Percentiles rank a stretch among this genome's conserved stretches.
phyloP scores from a whole-genome alignment of 805 yeast species.

The Saccharomycopsis sp. region DNA sequence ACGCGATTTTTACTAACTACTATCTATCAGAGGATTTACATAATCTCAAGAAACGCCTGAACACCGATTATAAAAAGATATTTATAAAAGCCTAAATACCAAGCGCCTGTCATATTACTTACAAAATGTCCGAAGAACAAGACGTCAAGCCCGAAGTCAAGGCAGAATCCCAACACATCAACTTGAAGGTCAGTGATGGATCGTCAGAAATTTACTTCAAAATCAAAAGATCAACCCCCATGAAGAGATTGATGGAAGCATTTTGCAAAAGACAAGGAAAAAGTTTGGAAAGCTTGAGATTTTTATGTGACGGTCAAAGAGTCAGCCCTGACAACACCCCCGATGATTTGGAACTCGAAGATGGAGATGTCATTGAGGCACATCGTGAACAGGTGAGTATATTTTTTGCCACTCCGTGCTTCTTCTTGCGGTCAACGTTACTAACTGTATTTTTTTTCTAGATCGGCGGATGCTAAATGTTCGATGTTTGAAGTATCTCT shows the following conservation, averaged over 20 bases:
- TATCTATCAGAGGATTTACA: neutral
- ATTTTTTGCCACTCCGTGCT: neutral
- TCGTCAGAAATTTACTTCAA: constrained; percentile 92
- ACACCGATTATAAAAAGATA: too few relatives aligned
- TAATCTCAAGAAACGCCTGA: too few relatives aligned
- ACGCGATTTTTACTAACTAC: neutral
- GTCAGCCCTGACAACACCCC: constrained; percentile 87
- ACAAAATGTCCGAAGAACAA: constrained; percentile 21
- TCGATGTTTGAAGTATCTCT: too few relatives aligned
- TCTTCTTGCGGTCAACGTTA: neutral
- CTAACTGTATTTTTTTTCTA: neutral
- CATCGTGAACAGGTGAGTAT: constrained; percentile 86
- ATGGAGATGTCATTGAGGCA: constrained; percentile 94
- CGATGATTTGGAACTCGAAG: constrained; percentile 86
- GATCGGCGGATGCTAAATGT: neutral
- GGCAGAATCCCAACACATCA: constrained; percentile 71
- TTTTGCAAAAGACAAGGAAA: constrained; percentile 98
- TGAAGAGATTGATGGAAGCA: constrained; percentile 94
- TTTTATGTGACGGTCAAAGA: constrained; percentile 89
- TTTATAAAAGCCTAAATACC: too few relatives aligned
- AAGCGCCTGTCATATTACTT: neutral
- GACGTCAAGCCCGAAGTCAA: constrained; percentile 45
- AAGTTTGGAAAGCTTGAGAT: constrained; percentile 72
- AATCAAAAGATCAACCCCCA: constrained; percentile 85
- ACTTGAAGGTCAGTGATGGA: constrained; percentile 91